Evolutionary conservation across 2,329 filamentous ascomycete species (phyloP).

Genomic region (Penicillium hordei): DNA sequence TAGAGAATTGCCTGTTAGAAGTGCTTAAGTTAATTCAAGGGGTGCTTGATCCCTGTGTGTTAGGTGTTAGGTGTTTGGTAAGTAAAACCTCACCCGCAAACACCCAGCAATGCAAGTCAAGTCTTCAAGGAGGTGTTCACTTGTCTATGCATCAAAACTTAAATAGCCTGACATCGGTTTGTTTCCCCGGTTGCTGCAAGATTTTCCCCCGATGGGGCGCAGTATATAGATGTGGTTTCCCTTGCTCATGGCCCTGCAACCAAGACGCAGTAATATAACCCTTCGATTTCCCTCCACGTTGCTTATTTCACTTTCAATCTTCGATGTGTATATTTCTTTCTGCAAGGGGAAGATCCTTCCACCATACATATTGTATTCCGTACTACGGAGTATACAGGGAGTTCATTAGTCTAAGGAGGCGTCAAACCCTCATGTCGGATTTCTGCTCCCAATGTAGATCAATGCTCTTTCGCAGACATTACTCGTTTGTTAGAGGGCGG

Average conservation of each 20-base stretch:
- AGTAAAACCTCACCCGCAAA: slow-evolving; percentile 2
- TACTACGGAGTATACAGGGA: background rate
- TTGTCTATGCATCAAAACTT: slow-evolving; percentile 7
- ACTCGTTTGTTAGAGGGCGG: background rate
- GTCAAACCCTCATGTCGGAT: background rate
- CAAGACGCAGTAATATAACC: background rate
- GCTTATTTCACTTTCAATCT: slow-evolving; percentile 3
- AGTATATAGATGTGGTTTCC: slow-evolving; percentile 10
- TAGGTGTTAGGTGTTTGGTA: background rate
- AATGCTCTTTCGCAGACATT: background rate
- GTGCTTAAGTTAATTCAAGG: background rate
- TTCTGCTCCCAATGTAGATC: background rate
- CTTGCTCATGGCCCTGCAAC: slow-evolving; percentile 15
- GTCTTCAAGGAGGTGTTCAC: slow-evolving; percentile 2
- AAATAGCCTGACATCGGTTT: background rate
- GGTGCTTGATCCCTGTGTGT: slow-evolving; percentile 1
- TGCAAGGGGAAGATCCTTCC: slow-evolving; percentile 15
- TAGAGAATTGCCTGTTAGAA: background rate
- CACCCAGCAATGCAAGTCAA: slow-evolving; percentile 7
- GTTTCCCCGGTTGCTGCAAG: slow-evolving; percentile 15
- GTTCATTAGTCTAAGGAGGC: background rate
- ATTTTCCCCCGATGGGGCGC: slow-evolving; percentile 7
- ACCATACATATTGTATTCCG: background rate
- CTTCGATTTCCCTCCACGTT: slow-evolving; percentile 7
- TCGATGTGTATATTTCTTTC: background rate